Evolutionary conservation across 495 filamentous ascomycete genomes (phyloP).

Genomic region (Hypoxylon crocopeplum): DNA sequence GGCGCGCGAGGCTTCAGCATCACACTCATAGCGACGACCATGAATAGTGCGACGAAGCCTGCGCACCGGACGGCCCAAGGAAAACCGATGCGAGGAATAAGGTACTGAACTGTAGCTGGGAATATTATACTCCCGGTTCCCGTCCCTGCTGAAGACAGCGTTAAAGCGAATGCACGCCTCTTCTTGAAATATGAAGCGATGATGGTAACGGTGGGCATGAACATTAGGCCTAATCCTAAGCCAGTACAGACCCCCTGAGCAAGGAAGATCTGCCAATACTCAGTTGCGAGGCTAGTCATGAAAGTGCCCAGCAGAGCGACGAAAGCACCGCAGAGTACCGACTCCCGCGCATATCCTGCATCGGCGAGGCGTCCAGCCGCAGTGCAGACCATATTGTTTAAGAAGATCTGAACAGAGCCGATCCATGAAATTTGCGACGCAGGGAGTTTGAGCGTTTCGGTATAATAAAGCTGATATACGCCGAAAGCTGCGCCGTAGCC

Average conservation of each 20-base stretch:
- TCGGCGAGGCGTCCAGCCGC: conserved; percentile 51
- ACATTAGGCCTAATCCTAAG: conserved; percentile 51
- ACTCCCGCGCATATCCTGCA: conserved; percentile 49
- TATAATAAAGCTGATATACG: conserved; percentile 56
- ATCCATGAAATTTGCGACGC: conserved; percentile 54
- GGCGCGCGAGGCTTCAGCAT: conserved; percentile 44
- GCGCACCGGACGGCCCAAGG: conserved; percentile 53
- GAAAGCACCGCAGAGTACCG: conserved; percentile 43
- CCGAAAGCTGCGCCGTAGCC: conserved; percentile 53
- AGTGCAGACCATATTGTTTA: conserved; percentile 48
- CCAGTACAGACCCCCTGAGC: conserved; percentile 52
- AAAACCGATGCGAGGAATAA: conserved; percentile 51
- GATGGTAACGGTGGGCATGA: conserved; percentile 52
- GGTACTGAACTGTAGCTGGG: conserved; percentile 49
- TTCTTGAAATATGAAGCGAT: conserved; percentile 49
- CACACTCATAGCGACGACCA: conserved; percentile 38
- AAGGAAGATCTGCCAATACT: conserved; percentile 55
- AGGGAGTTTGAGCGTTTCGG: conserved; percentile 50
- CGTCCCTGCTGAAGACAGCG: conserved; percentile 49
- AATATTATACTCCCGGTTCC: conserved; percentile 54
- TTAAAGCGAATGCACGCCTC: conserved; percentile 45
- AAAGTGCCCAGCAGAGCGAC: conserved; percentile 51
- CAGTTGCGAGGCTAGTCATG: conserved; percentile 48
- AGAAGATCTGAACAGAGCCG: conserved; percentile 54
- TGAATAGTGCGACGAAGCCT: conserved; percentile 47